Evolutionary conservation across 805 yeast genomes (phyloP).

Genomic region (Saturnispora silvae): DNA sequence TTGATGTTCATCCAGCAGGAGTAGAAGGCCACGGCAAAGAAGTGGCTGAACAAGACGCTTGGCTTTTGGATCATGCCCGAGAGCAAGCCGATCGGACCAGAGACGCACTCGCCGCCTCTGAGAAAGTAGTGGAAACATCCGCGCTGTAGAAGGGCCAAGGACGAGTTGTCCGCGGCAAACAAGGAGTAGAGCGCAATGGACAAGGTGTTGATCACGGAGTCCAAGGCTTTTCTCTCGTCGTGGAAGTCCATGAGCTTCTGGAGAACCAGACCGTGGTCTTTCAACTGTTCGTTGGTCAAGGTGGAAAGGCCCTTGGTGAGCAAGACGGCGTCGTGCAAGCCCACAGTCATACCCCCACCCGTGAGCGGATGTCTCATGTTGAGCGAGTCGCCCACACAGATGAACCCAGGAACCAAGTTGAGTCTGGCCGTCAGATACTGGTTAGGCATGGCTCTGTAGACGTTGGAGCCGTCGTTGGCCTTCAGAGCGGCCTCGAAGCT

Average conservation of each 20-base stretch:
- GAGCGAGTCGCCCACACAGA: conserved; percentile 84
- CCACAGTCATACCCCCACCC: conserved; percentile 99
- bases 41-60: conserved; percentile 64
- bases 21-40: conserved; percentile 83
- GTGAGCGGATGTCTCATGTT: conserved; percentile 98
- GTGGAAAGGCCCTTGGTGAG: conserved; percentile 55
- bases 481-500: conserved; percentile 57
- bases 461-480: conserved; percentile 27
- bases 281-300: conserved; percentile 40
- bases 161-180: conserved; percentile 73
- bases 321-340: conserved; percentile 71
- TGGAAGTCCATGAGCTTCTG: conserved; percentile 60
- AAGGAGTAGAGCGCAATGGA: conserved; percentile 83
- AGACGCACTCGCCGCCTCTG: conserved; percentile 71
- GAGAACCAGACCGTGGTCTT: conserved; percentile 45
- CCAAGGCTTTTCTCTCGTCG: conserved; percentile 63
- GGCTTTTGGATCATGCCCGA: conserved; percentile 78
- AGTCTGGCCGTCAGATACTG: conserved; percentile 74
- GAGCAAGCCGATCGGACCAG: conserved; percentile 72
- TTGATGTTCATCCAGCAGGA: conserved; percentile 60
- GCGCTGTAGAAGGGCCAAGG: conserved; percentile 59
- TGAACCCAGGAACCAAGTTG: conserved; percentile 62
- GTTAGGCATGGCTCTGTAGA: conserved; percentile 85
- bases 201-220: conserved; percentile 78
- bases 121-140: conserved; percentile 87